Evolutionary conservation across 2,329 filamentous ascomycete genomes (phyloP), one percentile per base, ranked within the genome.

Genomic region (Fusarium proliferatum): DNA sequence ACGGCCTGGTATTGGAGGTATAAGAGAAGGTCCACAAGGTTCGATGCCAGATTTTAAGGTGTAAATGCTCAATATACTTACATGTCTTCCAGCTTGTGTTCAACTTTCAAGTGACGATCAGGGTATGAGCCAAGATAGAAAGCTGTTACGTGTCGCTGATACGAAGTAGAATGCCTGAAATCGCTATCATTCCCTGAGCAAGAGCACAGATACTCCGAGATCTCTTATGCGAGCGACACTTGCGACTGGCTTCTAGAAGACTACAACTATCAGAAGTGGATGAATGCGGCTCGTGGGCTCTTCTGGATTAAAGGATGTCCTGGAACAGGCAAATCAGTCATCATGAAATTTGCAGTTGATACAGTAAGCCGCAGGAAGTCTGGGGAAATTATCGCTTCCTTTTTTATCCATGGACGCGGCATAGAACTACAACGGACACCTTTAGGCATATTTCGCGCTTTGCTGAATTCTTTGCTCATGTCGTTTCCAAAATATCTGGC

Each of bases 1-100:
- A 2, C 12, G 21, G 6, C 23, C 1, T 9, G 6, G 1, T 0
- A 13, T 3, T 3, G 7, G 1, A 9, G 16, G 1, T 4, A 9
- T 7, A 4, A 13, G 0, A 33, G 6, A 1, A 2, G 11, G 10
- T 1, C 16, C 11, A 13, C 9, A n/a, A 9, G 5, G 23, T 23
- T 23, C 23, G 23, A 23, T 23, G 23, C 23, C 23, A 23, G 23
- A 23, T 23, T 23, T 23, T 23, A 23, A 23, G 23, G 23, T 23
- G 23, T 38, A 33, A n/a, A 9, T 5, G 3, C 1, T 15, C 8
- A 51, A 6, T 17, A 15, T 28, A 42, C 61, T 64, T 3, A 64
- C 36, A 1, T n/a, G 1, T 15, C 2, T 21, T 23, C 3, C 8
- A 64, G 55, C 4, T 8, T 5, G 11, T 16, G 12, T 51, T 3